Conservation (phyloP, 176 grass and related monocot species). For the Thalia dealbata region DNA sequence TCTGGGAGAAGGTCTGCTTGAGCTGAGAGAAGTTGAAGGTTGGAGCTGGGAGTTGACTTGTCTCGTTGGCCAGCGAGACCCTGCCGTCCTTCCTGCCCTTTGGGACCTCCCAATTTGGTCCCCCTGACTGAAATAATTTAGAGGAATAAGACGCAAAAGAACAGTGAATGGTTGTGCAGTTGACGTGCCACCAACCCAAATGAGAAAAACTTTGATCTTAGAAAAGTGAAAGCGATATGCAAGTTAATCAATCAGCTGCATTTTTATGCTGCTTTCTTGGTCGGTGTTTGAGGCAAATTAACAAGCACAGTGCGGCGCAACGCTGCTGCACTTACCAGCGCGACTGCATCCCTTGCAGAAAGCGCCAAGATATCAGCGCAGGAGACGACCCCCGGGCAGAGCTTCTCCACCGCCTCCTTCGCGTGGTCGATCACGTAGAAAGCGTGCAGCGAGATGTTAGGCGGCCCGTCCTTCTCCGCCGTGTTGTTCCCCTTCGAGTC, state of each 20-base stretch:
- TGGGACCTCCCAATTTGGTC: slow-evolving; percentile 55
- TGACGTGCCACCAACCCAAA: too few species aligned
- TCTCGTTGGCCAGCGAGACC: slow-evolving; percentile 57
- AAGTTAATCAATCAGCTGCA: too few species aligned
- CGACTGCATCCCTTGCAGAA: slow-evolving; percentile 55
- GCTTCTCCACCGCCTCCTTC: slow-evolving; percentile 60
- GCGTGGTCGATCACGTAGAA: slow-evolving; percentile 88
- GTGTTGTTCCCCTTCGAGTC: slow-evolving; percentile 38
- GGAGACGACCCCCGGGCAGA: slow-evolving; percentile 56
- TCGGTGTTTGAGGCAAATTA: too few species aligned
- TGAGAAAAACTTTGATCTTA: too few species aligned
- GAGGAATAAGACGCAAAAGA: too few species aligned
- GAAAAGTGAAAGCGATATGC: too few species aligned
- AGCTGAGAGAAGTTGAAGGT: slow-evolving; percentile 58
- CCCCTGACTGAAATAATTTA: slow-evolving; percentile 43
- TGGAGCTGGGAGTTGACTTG: slow-evolving; percentile 46
- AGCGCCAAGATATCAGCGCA: slow-evolving; percentile 61
- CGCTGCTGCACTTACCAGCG: slow-evolving; percentile 16
- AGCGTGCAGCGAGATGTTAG: slow-evolving; percentile 64
- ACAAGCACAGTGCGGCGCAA: not conserved
- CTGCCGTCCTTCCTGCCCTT: slow-evolving; percentile 59
- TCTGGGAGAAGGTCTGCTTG: slow-evolving; percentile 68
- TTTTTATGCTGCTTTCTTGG: too few species aligned
- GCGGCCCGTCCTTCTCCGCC: slow-evolving; percentile 69
- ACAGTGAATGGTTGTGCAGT: too few species aligned